These are phyloP conservation scores for Hyaloscypha bicolor DNA, from an alignment of 495 filamentous ascomycete genomes.

Conservation along the genomic window DNA sequence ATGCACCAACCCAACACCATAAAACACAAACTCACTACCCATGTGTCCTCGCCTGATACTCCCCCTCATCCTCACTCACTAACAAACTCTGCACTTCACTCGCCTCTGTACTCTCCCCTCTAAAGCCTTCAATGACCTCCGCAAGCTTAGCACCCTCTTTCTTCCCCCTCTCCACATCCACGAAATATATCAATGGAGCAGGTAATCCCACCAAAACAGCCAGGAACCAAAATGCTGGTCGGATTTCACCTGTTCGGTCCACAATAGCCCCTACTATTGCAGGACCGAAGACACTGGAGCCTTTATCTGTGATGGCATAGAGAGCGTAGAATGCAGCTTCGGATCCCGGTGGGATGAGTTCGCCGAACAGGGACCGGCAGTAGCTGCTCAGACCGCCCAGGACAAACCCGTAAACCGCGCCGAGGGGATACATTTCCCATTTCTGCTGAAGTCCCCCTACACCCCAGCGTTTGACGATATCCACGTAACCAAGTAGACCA, in stretches of 20 bases:
- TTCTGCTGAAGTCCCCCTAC: conserved; percentile 84
- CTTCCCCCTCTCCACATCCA: conserved; percentile 89
- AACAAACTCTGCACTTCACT: conserved; percentile 20
- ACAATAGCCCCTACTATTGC: conserved; percentile 92
- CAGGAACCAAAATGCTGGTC: conserved; percentile 92
- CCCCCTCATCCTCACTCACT: conserved; percentile 20
- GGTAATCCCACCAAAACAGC: conserved; percentile 81
- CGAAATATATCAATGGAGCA: conserved; percentile 78
- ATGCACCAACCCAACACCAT: conserved; percentile 2
- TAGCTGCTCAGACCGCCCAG: conserved; percentile 92
- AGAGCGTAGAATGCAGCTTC: conserved; percentile 97
- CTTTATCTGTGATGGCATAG: conserved; percentile 97
- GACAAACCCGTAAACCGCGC: conserved; percentile 88
- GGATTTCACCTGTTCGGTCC: conserved; percentile 84
- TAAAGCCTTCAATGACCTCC: conserved; percentile 63
- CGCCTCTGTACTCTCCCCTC: conserved; percentile 26
- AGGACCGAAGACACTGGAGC: conserved; percentile 90
- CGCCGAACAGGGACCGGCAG: conserved; percentile 89
- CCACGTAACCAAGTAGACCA: conserved; percentile 86
- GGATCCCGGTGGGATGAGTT: conserved; percentile 88
- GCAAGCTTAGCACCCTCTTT: conserved; percentile 74
- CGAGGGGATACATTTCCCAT: conserved; percentile 97
- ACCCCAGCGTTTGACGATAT: conserved; percentile 73
- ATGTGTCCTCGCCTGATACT: conserved; percentile 5
- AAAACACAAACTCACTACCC: conserved; percentile 4